phyloP scores from a whole-genome alignment of 179 eudicot species.

The Pouteria campechiana region DNA sequence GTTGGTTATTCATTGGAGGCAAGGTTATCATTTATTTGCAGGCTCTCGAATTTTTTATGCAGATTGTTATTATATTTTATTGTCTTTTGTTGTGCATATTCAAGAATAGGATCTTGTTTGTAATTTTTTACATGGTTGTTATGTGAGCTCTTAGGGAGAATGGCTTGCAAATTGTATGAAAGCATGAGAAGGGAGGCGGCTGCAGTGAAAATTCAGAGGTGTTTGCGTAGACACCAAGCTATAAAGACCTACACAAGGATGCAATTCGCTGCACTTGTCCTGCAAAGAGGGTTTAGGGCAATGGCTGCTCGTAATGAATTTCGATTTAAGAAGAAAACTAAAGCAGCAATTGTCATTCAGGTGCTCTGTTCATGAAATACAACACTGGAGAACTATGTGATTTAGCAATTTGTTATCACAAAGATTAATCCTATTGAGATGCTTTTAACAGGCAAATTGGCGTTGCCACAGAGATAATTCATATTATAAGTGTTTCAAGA shows the following conservation, averaged over 20 bases:
- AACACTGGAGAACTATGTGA: conserved; percentile 1
- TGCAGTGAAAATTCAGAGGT: conserved; percentile 52
- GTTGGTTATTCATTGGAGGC: too few relatives aligned
- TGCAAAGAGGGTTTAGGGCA: conserved; percentile 61
- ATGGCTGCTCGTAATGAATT: conserved; percentile 61
- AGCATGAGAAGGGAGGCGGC: conserved; percentile 61
- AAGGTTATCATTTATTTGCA: too few relatives aligned
- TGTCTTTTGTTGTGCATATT: too few relatives aligned
- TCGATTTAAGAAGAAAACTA: conserved; percentile 47
- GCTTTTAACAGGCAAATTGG: conserved; percentile 47
- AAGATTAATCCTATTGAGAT: not conserved
- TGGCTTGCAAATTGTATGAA: conserved; percentile 53
- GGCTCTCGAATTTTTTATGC: too few relatives aligned
- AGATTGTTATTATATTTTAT: too few relatives aligned
- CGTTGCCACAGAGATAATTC: conserved; percentile 61
- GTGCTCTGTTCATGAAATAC: conserved; percentile 20
- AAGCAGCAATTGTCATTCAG: conserved; percentile 71
- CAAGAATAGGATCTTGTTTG: too few relatives aligned
- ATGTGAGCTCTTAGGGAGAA: conserved; percentile 38
- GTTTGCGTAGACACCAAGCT: conserved; percentile 39
- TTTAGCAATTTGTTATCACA: conserved; percentile 6
- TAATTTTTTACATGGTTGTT: conserved; percentile 2
- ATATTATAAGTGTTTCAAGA: conserved; percentile 53
- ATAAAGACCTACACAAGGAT: conserved; percentile 48
- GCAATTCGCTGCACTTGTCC: conserved; percentile 41